These are phyloP conservation scores for Gymnopilus dilepis DNA, from an alignment of 768 basidiomycete genomes.

Conservation along the genomic window DNA sequence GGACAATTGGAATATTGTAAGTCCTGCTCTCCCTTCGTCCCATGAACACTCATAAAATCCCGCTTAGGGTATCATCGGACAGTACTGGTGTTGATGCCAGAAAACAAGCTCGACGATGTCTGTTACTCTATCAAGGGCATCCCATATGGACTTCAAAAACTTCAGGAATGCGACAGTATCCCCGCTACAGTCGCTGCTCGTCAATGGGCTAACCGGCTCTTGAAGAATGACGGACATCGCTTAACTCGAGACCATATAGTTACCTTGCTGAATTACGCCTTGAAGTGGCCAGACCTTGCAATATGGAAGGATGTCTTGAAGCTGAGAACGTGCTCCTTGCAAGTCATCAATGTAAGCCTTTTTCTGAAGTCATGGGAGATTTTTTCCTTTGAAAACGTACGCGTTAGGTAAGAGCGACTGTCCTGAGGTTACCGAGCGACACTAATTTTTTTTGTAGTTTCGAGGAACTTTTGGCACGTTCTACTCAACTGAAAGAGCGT, in stretches of 20 bases:
- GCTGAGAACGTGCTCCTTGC: constrained; percentile 19
- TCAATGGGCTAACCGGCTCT: constrained; percentile 20
- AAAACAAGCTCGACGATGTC: constrained; percentile 25
- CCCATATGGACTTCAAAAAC: constrained; percentile 27
- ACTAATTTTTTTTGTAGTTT: constrained; percentile 17
- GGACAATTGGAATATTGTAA: constrained; percentile 35
- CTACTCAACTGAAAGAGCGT: constrained; percentile 17
- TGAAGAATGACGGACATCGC: constrained; percentile 14
- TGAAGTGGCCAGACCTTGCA: constrained; percentile 33
- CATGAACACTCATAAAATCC: too few relatives aligned
- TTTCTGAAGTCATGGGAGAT: constrained; percentile 26
- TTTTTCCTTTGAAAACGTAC: constrained; percentile 31
- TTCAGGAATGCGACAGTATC: constrained; percentile 14
- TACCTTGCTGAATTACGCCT: constrained; percentile 26
- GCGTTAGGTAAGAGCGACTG: constrained; percentile 22
- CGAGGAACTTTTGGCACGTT: constrained; percentile 25
- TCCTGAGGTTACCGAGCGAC: neutral
- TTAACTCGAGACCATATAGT: constrained; percentile 19
- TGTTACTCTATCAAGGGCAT: constrained; percentile 24
- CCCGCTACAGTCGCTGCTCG: constrained; percentile 21
- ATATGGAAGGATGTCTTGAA: constrained; percentile 33
- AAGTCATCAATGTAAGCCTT: constrained; percentile 15
- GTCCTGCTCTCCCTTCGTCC: neutral
- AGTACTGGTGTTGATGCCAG: constrained; percentile 35
- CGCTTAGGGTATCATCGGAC: constrained; percentile 31